Evolutionary conservation across 225 moss, liverwort and hornwort species (phyloP), one percentile per base, ranked within the genome.

Genomic region (Anthoceros angustus): DNA sequence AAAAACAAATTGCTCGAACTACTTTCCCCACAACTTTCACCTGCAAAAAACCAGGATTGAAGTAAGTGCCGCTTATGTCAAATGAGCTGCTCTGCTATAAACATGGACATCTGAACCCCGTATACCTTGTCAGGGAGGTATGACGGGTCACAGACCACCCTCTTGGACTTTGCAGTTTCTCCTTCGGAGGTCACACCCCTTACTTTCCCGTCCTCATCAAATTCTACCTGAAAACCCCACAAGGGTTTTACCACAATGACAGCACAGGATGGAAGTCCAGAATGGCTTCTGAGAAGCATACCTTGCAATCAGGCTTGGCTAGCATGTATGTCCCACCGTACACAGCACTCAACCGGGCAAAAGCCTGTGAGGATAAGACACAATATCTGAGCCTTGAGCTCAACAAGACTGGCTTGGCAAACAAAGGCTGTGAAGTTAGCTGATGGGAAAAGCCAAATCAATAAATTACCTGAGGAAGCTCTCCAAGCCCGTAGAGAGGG

Each of bases 281-380:
- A 0, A 18, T 8, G 61, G 39, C 39, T 9, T 25, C 9, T 62
- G 9, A 26, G 26, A 25, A 63, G 32, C 73, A 10, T 77, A 90
- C 95, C 91, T 86, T 91, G 80, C 95, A 95, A 65, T 95, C 95
- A 2, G 95, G 95, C 71, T 95, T 91, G 21, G 86, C 83, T 71
- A 95, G 80, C 95, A 95, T 95, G 71, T 95, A 95, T 3, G 90
- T 95, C 71, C 90, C 95, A 69, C 95, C 95, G 65, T 95, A 95
- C 10, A 95, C 95, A 49, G 91, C 95, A 81, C 95, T 95, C 40
- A 95, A 86, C 40, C 95, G 95, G 43, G 95, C 95, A 70, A 95
- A 95, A 39, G 91, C 95, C 95, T 94, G 73, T 24, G 72, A 43
- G 24, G 25, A 55, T 62, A 32, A 42, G 42, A 66, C 42, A 6